A percentile compares a stretch with the other conserved stretches of the same genome.
Conservation (phyloP, 2,329 filamentous ascomycete genomes). For the Zopfia rhizophila region DNA sequence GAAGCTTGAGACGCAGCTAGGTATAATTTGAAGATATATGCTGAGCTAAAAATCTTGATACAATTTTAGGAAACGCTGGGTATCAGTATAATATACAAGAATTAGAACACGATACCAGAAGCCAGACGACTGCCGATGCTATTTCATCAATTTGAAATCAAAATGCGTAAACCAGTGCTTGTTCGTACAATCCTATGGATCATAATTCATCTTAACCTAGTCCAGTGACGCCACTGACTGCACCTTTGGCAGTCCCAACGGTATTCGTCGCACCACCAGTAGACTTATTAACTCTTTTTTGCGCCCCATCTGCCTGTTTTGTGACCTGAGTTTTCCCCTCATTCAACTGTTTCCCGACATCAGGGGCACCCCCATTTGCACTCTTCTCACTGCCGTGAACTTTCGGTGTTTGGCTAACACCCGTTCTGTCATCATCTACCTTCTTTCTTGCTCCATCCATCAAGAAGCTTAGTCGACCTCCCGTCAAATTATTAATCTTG, state of each 20-base stretch:
- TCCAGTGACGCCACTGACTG: conserved; percentile 3
- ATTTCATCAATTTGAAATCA: too few species aligned
- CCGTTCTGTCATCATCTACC: conserved; percentile 8
- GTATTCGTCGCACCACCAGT: conserved; percentile 12
- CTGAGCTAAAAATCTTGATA: too few species aligned
- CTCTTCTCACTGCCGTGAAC: conserved; percentile 2
- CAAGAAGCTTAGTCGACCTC: conserved; percentile 49
- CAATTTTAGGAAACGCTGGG: too few species aligned
- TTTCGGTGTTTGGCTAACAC: conserved; percentile 17
- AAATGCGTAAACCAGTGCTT: too few species aligned
- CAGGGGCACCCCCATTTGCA: conserved; percentile 5
- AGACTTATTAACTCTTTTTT: conserved; percentile 13
- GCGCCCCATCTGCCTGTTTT: conserved; percentile 7
- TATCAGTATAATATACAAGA: too few species aligned
- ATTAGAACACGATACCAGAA: too few species aligned
- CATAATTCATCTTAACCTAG: too few species aligned
- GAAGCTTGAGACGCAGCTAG: too few species aligned
- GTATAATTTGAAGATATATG: too few species aligned
- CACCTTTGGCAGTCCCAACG: conserved; percentile 5
- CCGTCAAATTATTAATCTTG: conserved; percentile 52
- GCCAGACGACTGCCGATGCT: too few species aligned
- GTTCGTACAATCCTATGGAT: too few species aligned
- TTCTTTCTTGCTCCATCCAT: conserved; percentile 35
- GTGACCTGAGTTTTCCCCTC: conserved; percentile 9
- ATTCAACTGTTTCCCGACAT: conserved; percentile 10